Conservation (phyloP, 2,329 filamentous ascomycete genomes). For the Thelonectria blattea region DNA sequence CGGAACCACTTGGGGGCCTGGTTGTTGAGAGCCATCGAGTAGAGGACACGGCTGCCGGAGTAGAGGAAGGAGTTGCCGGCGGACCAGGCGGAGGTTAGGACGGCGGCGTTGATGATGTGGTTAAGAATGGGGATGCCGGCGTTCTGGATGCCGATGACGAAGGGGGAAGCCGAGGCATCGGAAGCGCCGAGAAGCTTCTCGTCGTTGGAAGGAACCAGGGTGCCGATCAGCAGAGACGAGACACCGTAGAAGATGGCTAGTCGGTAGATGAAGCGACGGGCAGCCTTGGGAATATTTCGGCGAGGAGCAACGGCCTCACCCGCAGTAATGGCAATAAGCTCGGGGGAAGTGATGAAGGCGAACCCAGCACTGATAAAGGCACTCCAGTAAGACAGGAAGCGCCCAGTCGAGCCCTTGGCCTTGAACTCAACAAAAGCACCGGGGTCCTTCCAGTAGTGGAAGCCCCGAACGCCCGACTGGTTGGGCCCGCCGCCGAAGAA, state of each 20-base stretch:
- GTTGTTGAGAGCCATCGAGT: conserved; percentile 69
- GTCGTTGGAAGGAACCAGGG: conserved; percentile 71
- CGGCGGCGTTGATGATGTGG: conserved; percentile 71
- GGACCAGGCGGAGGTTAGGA: conserved; percentile 70
- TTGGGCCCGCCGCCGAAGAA: conserved; percentile 62
- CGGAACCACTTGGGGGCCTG: conserved; percentile 69
- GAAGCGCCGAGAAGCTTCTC: conserved; percentile 63
- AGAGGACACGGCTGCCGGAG: conserved; percentile 72
- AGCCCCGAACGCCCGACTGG: conserved; percentile 51
- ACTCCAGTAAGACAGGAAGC: conserved; percentile 65
- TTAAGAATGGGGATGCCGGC: conserved; percentile 68
- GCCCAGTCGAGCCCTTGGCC: conserved; percentile 55
- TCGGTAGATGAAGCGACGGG: conserved; percentile 65
- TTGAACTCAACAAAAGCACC: conserved; percentile 57
- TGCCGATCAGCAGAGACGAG: conserved; percentile 65
- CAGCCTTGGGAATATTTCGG: conserved; percentile 70
- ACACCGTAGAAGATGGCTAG: conserved; percentile 69
- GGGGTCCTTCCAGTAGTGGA: conserved; percentile 47
- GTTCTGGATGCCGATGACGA: conserved; percentile 71
- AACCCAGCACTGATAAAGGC: conserved; percentile 65
- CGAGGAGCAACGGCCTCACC: conserved; percentile 70
- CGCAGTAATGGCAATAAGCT: conserved; percentile 68
- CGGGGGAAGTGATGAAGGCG: conserved; percentile 67
- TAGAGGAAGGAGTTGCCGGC: conserved; percentile 68
- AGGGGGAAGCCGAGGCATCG: conserved; percentile 64